Conservation (phyloP, 805 yeast species). For the Saturnispora halmiae region DNA sequence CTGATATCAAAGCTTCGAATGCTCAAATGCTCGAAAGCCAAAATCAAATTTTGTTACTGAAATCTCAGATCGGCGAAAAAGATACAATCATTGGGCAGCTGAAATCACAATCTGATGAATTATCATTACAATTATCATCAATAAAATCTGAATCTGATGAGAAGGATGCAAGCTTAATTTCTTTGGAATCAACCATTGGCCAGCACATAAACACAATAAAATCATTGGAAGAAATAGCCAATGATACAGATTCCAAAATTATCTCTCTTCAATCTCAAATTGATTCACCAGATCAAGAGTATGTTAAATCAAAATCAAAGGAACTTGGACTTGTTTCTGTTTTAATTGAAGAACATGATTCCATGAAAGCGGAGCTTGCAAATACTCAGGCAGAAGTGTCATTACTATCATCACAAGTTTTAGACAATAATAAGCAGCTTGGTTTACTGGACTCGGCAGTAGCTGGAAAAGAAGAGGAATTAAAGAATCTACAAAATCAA, state of each 20-base stretch:
- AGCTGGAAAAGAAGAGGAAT: no score
- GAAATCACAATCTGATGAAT: no score
- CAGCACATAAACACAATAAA: background rate
- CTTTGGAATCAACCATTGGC: background rate
- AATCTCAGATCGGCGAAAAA: background rate
- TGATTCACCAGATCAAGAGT: conserved; percentile 16
- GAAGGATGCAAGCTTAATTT: background rate
- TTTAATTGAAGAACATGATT: conserved; percentile 11
- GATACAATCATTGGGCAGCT: no score
- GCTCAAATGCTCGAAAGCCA: no score
- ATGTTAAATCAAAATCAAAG: conserved; percentile 14
- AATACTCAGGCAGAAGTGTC: background rate
- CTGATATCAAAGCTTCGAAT: no score
- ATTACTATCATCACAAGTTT: background rate
- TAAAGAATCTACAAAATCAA: no score
- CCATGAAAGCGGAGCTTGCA: background rate
- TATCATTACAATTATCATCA: background rate
- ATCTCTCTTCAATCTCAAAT: background rate
- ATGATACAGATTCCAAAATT: background rate
- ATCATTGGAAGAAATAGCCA: conserved; percentile 3
- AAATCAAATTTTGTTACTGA: no score
- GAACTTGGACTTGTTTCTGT: conserved; percentile 11
- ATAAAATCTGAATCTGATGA: background rate
- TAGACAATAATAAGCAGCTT: background rate
- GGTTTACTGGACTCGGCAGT: no score